Percentiles rank a stretch among this genome's conserved stretches.
Conservation (phyloP, 345 rosid species). For the Citrus hindsii region DNA sequence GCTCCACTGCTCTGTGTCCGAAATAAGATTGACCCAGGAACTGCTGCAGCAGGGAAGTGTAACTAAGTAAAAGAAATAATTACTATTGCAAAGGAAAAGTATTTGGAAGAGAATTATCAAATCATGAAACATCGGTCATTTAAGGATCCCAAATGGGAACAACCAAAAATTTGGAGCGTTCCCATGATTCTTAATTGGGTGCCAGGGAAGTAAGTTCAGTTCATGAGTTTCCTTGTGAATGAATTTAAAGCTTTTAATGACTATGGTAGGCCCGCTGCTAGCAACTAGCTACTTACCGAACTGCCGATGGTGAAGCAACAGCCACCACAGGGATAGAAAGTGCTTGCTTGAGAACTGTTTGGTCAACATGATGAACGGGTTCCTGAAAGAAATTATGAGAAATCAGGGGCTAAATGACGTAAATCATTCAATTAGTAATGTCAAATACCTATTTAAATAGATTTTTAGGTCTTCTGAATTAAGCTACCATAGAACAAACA, state of each 20-base stretch:
- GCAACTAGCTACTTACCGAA: conserved; percentile 40
- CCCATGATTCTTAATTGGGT: not conserved
- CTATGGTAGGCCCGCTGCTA: not conserved
- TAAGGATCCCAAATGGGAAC: conserved; percentile 1
- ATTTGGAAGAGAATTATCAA: not conserved
- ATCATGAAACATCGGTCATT: not conserved
- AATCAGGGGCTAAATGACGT: conserved; percentile 9
- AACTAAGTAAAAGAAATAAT: not conserved
- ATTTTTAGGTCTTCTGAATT: not conserved
- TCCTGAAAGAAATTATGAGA: conserved; percentile 40
- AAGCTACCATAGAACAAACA: not conserved
- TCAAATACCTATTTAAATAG: not conserved
- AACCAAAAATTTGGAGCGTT: not conserved
- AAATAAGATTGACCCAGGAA: conserved; percentile 71
- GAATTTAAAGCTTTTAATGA: not conserved
- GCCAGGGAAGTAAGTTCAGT: not conserved
- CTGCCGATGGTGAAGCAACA: conserved; percentile 93
- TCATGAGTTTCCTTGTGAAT: not conserved
- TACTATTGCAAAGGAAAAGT: not conserved
- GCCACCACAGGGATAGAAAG: conserved; percentile 71
- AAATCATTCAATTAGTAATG: not conserved
- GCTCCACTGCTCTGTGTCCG: conserved; percentile 50
- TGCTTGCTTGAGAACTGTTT: conserved; percentile 54
- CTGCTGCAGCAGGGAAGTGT: conserved; percentile 36
- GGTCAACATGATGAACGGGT: conserved; percentile 69